Percentiles rank a stretch among this genome's conserved stretches.
Conservation (phyloP, 2,329 filamentous ascomycete species). For the Trichoderma guizhouense region DNA sequence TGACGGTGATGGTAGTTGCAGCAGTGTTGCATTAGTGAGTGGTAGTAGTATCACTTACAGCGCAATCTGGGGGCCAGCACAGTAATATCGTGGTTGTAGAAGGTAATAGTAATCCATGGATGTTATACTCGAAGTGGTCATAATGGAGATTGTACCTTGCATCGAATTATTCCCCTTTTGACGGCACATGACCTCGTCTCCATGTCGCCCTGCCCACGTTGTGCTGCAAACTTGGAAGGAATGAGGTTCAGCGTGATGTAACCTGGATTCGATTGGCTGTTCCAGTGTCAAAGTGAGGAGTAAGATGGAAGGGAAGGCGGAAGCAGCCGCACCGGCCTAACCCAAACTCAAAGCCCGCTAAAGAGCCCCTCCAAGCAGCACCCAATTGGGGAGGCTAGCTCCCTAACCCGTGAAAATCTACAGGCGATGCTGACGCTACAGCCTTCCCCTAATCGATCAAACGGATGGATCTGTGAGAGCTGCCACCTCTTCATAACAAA, state of each 20-base stretch:
- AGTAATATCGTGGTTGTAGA: neutral
- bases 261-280: neutral
- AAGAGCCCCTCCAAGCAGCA: neutral
- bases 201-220: neutral
- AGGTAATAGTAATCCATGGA: neutral
- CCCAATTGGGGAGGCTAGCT: neutral
- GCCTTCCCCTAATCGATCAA: neutral
- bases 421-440: neutral
- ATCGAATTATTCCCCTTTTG: neutral
- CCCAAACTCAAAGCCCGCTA: neutral
- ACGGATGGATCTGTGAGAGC: neutral
- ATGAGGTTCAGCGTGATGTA: neutral
- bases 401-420: neutral
- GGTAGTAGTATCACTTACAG: neutral
- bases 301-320: neutral
- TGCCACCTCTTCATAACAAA: neutral
- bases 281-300: neutral
- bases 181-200: neutral
- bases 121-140: neutral
- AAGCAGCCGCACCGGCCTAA: neutral
- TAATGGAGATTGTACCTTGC: neutral
- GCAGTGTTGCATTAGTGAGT: neutral
- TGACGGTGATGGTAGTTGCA: neutral
- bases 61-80: neutral
- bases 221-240: neutral